Conservation (phyloP, 2,329 filamentous ascomycete species). For the Achaetomium macrosporum region DNA sequence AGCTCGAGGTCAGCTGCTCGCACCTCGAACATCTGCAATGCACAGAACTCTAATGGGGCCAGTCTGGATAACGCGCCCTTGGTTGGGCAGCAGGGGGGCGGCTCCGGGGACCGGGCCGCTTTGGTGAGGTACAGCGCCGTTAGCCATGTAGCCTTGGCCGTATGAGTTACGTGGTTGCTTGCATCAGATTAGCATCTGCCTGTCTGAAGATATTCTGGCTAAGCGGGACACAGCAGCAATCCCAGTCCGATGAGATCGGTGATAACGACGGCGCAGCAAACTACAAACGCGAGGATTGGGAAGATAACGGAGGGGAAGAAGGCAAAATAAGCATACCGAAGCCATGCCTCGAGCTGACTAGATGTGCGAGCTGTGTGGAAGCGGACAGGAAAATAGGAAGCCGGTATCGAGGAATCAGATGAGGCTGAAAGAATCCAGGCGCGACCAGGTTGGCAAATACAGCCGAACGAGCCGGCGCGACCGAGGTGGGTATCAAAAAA, state of each 20-base stretch:
- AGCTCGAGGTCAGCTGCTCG: constrained; percentile 19
- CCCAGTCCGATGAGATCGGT: neutral
- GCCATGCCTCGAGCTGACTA: constrained; percentile 21
- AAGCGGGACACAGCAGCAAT: neutral
- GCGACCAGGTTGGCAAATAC: constrained; percentile 6
- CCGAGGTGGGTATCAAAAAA: constrained; percentile 17
- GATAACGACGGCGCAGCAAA: constrained; percentile 9
- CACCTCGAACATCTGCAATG: constrained; percentile 68
- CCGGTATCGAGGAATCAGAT: neutral
- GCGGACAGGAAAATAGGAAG: neutral
- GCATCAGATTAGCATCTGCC: neutral
- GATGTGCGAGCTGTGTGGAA: constrained; percentile 1
- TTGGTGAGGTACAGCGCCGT: constrained; percentile 48
- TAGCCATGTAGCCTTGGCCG: constrained; percentile 56
- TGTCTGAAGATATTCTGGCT: neutral
- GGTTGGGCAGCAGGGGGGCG: constrained; percentile 60
- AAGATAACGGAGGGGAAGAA: constrained; percentile 9
- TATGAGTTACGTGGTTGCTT: constrained; percentile 36
- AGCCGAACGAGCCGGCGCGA: constrained; percentile 8
- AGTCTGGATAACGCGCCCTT: constrained; percentile 60
- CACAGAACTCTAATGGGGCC: constrained; percentile 63
- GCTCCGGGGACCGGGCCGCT: constrained; percentile 50
- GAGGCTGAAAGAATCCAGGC: constrained; percentile 7
- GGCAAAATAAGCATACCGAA: constrained; percentile 22
- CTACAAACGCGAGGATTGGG: constrained; percentile 11